phyloP scores from a whole-genome alignment of 108 stramenopile species.

The Cylindrotheca closterium region DNA sequence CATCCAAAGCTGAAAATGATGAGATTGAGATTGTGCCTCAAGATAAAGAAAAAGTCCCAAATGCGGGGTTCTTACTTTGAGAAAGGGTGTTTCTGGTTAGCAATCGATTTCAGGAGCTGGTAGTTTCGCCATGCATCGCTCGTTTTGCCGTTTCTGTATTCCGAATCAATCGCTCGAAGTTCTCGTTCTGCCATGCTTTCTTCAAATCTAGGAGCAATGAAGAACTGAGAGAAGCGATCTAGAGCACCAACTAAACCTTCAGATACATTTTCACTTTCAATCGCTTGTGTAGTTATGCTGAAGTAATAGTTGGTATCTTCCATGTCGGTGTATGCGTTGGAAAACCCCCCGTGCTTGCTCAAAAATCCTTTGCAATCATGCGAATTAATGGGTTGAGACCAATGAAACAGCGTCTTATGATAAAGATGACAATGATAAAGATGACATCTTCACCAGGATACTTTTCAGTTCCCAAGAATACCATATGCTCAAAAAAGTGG shows the following conservation, averaged over 20 bases:
- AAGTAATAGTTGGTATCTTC: constrained; percentile 97
- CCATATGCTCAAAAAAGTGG: constrained; percentile 95
- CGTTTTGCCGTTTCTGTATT: constrained; percentile 92
- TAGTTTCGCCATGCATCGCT: constrained; percentile 91
- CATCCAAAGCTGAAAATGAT: constrained; percentile 48
- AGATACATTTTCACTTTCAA: constrained; percentile 36
- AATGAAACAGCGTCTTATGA: no score
- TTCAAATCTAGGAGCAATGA: constrained; percentile 92
- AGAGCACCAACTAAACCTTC: constrained; percentile 81
- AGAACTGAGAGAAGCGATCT: constrained; percentile 96
- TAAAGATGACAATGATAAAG: no score
- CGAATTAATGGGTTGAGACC: no score
- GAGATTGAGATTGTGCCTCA: neutral
- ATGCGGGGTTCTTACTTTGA: constrained; percentile 30
- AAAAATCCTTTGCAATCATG: constrained; percentile 90
- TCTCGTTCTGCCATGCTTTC: constrained; percentile 87
- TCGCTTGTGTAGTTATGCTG: constrained; percentile 64
- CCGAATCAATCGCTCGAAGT: constrained; percentile 93
- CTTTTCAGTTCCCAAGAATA: constrained; percentile 94
- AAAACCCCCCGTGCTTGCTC: constrained; percentile 80
- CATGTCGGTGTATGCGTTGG: constrained; percentile 92
- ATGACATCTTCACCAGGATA: constrained; percentile 92
- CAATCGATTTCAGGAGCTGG: constrained; percentile 73
- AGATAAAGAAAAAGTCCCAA: neutral
- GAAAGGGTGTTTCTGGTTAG: constrained; percentile 73